phyloP scores from a whole-genome alignment of 306 rosid species.

The Sicyos baderoa region DNA sequence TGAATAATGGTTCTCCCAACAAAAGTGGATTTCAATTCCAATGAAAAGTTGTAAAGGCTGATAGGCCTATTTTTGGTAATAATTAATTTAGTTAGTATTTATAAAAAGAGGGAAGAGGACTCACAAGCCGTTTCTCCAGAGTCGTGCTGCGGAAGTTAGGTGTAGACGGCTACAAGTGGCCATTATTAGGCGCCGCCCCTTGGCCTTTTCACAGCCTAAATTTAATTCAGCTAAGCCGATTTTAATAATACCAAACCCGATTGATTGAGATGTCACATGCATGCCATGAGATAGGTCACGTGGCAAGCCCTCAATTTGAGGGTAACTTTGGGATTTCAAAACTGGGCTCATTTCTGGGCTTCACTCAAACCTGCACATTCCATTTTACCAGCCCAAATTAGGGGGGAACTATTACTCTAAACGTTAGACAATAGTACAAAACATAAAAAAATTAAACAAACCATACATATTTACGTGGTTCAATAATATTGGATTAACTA shows the following conservation, averaged over 20 bases:
- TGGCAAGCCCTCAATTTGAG: background rate
- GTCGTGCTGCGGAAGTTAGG: conserved; percentile 14
- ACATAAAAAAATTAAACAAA: no score
- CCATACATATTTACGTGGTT: no score
- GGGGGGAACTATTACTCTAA: no score
- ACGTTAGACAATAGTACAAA: no score
- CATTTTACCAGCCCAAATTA: background rate
- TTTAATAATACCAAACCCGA: conserved; percentile 1
- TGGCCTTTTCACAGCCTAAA: background rate
- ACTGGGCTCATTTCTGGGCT: conserved; percentile 5
- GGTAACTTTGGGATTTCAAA: background rate
- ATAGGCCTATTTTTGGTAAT: background rate
- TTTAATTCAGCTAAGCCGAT: background rate
- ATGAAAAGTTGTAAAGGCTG: no score
- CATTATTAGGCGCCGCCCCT: background rate
- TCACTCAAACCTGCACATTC: background rate
- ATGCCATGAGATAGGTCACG: conserved; percentile 6
- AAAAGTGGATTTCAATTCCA: no score
- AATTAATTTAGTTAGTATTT: background rate
- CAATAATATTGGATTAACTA: no score
- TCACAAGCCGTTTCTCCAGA: background rate
- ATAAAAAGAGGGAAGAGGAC: background rate
- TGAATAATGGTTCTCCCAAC: no score
- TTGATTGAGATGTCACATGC: background rate
- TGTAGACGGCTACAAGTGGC: background rate